A percentile compares a stretch with the other conserved stretches of the same genome.
phyloP scores from a whole-genome alignment of 371 early-diverging fungal species.

The Syncephalastrum sp. region DNA sequence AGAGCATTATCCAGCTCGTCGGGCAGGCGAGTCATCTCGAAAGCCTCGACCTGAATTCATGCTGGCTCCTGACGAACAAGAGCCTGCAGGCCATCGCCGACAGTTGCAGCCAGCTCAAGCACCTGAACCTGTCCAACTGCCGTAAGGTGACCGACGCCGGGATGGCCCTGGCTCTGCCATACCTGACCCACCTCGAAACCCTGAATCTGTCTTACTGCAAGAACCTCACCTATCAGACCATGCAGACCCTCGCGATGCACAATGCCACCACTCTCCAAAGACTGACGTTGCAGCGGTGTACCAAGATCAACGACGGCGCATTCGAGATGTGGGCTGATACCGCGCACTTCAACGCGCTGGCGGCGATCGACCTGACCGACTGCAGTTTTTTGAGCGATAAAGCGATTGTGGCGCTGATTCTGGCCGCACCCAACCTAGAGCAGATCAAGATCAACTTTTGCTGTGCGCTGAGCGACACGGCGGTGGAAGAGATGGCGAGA shows the following conservation, averaged over 20 bases:
- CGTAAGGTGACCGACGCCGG: conserved; percentile 74
- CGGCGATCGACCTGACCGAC: conserved; percentile 65
- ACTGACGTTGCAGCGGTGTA: conserved; percentile 78
- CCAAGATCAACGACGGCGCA: conserved; percentile 70
- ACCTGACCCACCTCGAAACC: conserved; percentile 18
- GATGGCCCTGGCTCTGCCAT: conserved; percentile 38
- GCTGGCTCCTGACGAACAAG: conserved; percentile 78
- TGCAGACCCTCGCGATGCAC: conserved; percentile 45
- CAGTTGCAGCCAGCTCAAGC: conserved; percentile 34
- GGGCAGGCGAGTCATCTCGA: conserved; percentile 38
- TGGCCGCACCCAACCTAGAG: conserved; percentile 55
- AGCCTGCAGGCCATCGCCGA: conserved; percentile 50
- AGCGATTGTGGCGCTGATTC: conserved; percentile 55
- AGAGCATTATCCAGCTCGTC: conserved; percentile 36
- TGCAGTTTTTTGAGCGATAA: conserved; percentile 79
- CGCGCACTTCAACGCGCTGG: conserved; percentile 38
- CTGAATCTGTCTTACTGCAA: conserved; percentile 76
- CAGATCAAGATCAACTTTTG: conserved; percentile 72
- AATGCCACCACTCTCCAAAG: conserved; percentile 34
- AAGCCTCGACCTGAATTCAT: conserved; percentile 65
- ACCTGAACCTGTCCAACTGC: conserved; percentile 76
- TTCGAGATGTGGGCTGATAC: conserved; percentile 54
- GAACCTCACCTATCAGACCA: conserved; percentile 61
- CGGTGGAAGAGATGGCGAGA: conserved; percentile 46
- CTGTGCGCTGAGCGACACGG: conserved; percentile 73